Percentiles rank a stretch among this genome's conserved stretches.
Evolutionary conservation across 106 monocot species (phyloP).

Genomic region (Dendrobium catenatum): DNA sequence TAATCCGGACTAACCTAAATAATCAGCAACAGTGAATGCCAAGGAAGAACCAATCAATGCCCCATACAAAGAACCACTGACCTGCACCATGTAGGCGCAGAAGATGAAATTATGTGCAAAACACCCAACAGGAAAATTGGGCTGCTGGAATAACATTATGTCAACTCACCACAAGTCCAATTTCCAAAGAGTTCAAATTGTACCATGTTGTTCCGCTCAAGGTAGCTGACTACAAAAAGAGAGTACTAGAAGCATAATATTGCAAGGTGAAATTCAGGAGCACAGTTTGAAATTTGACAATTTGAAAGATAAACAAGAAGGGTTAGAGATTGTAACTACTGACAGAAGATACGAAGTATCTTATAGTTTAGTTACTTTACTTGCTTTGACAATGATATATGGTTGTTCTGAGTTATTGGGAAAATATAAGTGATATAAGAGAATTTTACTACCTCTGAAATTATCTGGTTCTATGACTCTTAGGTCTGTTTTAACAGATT

Average conservation of each 20-base stretch:
- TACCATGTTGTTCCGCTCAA: constrained; percentile 93
- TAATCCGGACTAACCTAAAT: constrained; percentile 51
- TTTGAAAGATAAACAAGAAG: background rate
- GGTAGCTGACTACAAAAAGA: constrained; percentile 59
- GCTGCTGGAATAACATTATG: background rate
- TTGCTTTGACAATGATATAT: constrained; percentile 1
- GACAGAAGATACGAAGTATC: background rate
- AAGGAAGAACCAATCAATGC: constrained; percentile 75
- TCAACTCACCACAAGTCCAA: constrained; percentile 80
- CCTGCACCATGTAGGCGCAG: constrained; percentile 38
- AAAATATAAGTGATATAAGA: background rate
- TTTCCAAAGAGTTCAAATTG: constrained; percentile 59
- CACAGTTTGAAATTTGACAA: background rate
- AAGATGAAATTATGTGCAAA: background rate
- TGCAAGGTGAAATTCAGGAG: background rate
- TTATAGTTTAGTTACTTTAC: background rate
- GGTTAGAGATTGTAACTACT: background rate
- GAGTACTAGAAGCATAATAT: background rate
- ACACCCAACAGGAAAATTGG: background rate
- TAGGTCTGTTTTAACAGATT: background rate
- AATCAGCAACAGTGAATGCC: constrained; percentile 75
- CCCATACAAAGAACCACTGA: constrained; percentile 92
- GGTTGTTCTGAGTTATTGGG: background rate
- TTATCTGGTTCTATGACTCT: background rate
- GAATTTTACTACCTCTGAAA: background rate